A percentile compares a stretch with the other conserved stretches of the same genome.
Evolutionary conservation across 108 stramenopile genomes (phyloP).

Genomic region (Fragilariopsis cylindrus): DNA sequence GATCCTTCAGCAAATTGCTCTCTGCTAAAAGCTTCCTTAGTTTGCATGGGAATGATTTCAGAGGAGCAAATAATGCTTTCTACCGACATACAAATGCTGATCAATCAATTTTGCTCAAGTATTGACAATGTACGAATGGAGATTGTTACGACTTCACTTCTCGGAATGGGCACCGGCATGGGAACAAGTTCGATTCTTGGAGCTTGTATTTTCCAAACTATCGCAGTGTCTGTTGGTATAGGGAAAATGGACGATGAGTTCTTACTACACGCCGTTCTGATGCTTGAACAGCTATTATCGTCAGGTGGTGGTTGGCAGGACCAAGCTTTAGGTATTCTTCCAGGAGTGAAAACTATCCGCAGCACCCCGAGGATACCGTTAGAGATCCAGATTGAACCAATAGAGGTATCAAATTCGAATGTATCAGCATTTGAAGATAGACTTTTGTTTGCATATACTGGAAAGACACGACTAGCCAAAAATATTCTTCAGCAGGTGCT

Average conservation of each 20-base stretch:
- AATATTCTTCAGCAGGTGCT: conserved; percentile 78
- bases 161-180: conserved; percentile 86
- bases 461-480: conserved; percentile 80
- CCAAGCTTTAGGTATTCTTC: conserved; percentile 71
- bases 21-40: conserved; percentile 67
- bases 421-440: conserved; percentile 43
- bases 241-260: conserved; percentile 32
- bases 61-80: conserved; percentile 32
- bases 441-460: conserved; percentile 70
- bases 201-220: conserved; percentile 60
- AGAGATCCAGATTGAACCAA: conserved; percentile 36
- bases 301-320: conserved; percentile 93
- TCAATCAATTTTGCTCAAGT: conserved; percentile 59
- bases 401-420: conserved; percentile 25
- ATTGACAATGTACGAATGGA: conserved; percentile 53
- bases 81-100: conserved; percentile 41
- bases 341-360: conserved; percentile 60
- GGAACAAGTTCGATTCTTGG: conserved; percentile 83
- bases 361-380: conserved; percentile 49
- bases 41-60: conserved; percentile 55
- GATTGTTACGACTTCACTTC: conserved; percentile 58
- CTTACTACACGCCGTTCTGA: conserved; percentile 59
- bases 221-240: conserved; percentile 58
- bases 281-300: conserved; percentile 76
- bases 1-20: conserved; percentile 66